A percentile compares a stretch with the other conserved stretches of the same genome.
These are phyloP conservation scores for Lachnellula cervina DNA, from an alignment of 2,329 filamentous ascomycete genomes.

Conservation along the genomic window DNA sequence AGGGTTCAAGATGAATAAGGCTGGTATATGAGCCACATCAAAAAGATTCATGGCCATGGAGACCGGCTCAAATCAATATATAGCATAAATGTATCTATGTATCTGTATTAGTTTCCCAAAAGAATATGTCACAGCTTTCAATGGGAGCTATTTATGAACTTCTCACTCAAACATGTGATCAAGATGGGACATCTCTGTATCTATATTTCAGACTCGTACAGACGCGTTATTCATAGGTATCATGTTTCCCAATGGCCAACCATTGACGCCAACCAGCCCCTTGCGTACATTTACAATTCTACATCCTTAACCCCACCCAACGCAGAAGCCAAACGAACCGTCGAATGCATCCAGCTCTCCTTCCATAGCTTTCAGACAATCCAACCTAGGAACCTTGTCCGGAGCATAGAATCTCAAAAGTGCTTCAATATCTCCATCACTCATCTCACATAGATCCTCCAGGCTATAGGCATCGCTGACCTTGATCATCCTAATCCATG, in stretches of 20 bases:
- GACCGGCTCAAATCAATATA: too few species aligned
- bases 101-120: too few species aligned
- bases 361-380: slow-evolving; percentile 51
- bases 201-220: background rate
- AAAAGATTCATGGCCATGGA: too few species aligned
- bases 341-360: slow-evolving; percentile 27
- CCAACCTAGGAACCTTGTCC: slow-evolving; percentile 51
- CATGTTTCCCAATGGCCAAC: background rate
- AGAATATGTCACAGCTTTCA: too few species aligned
- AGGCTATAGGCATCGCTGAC: slow-evolving; percentile 85
- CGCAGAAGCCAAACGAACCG: slow-evolving; percentile 32
- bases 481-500: slow-evolving; percentile 68
- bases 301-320: slow-evolving; percentile 25
- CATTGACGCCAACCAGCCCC: background rate
- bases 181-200: background rate
- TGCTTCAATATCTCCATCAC: slow-evolving; percentile 76
- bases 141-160: background rate
- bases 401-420: slow-evolving; percentile 70
- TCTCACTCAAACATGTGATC: too few species aligned
- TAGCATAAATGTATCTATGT: too few species aligned
- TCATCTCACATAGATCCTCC: slow-evolving; percentile 78
- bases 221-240: background rate
- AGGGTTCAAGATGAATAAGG: too few species aligned
- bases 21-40: too few species aligned
- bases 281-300: background rate